Evolutionary conservation across 495 filamentous ascomycete species (phyloP), one percentile per base, ranked within the genome.

Genomic region (Talaromyces proteolyticus): DNA sequence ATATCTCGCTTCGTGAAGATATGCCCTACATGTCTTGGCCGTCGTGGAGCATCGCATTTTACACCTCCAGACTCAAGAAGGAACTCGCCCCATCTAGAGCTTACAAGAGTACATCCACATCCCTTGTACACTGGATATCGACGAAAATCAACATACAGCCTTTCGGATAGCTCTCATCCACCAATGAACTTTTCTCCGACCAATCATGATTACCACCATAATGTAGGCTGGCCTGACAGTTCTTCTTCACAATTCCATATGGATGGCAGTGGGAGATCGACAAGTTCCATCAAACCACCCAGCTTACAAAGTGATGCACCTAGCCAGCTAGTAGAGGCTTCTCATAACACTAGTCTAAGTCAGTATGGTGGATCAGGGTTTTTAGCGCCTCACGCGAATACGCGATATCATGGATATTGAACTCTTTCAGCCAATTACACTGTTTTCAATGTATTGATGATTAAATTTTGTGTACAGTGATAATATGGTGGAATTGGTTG

Each of bases 1-100:
- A 80, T 80, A 54, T 76, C 77, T 16, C 76, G 77, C 16, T 80
- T 79, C 48, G 77, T 80, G 25, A 76, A 76, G 48, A 76, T 76
- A 34, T 80, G 77, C 23, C 77, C 77, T 36, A 79, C 72, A 5
- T 76, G 72, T 45, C 70, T 73, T 50, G 66, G 71, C 12, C 72
- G 72, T 14, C 68, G 72, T 22, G 68, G 70, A 17, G 68, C 66
- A n/a, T 63, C 69, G 34, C 69, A 68, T 6, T 53, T 74, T 37
- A 72, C 70, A 21, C 72, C 72, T 10, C 69, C 72, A 29, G 70
- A 66, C 57, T 75, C 72, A 17, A 61, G 69, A 39, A 63, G 62
- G 55, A 57, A 64, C 45, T 76, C 72, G 8, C 72, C 70, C 14
- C 66, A 65, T 16, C 54, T 69, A 0, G 68, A 72, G 19, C 36